Percentiles rank a stretch among this genome's conserved stretches.
These are phyloP conservation scores for Cercospora sojina DNA, from an alignment of 2,329 filamentous ascomycete species.

Conservation along the genomic window DNA sequence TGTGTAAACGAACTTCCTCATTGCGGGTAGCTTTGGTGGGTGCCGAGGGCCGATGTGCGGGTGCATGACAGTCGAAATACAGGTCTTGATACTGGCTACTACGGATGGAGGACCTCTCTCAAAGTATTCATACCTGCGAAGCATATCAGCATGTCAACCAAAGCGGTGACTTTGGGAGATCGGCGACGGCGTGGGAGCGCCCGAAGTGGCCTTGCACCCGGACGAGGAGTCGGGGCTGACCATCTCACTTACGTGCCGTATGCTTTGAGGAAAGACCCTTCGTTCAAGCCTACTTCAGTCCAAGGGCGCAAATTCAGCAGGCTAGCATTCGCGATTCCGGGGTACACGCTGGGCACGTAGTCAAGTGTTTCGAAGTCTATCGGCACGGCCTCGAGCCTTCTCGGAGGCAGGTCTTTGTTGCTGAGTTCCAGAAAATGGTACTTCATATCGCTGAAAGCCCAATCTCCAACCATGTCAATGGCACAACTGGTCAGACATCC, in stretches of 20 bases:
- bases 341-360: constrained; percentile 19
- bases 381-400: not conserved
- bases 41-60: not conserved
- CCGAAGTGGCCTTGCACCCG: not conserved
- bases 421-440: constrained; percentile 35
- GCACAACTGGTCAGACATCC: constrained; percentile 59
- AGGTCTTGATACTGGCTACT: constrained; percentile 34
- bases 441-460: constrained; percentile 38
- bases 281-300: constrained; percentile 67
- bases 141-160: not conserved
- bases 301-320: constrained; percentile 64
- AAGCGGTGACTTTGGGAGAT: not conserved
- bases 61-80: constrained; percentile 11
- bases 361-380: constrained; percentile 15
- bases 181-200: no score
- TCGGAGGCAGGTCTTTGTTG: not conserved
- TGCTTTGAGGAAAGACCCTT: constrained; percentile 70
- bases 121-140: constrained; percentile 62
- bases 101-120: constrained; percentile 53
- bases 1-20: constrained; percentile 33
- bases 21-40: not conserved
- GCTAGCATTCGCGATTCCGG: constrained; percentile 30
- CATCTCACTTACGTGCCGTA: constrained; percentile 54
- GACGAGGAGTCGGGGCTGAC: not conserved
- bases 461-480: constrained; percentile 50